Base-by-base conservation (phyloP, 2,329 filamentous ascomycete genomes). In the Beauveria australis region DNA sequence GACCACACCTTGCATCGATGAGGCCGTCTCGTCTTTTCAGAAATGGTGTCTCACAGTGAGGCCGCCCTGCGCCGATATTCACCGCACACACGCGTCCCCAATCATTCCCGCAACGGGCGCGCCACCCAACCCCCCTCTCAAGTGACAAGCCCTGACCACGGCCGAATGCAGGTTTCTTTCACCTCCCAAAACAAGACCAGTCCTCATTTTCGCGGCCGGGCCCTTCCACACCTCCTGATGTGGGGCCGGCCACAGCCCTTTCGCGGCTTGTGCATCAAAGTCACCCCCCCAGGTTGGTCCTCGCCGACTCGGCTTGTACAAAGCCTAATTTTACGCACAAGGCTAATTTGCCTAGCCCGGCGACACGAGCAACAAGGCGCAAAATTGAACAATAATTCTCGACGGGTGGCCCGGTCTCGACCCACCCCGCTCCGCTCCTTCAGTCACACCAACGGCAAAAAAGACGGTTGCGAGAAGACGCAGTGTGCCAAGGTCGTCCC, bases 141-240 rank as follows among this genome's bases (percentile, higher is more conserved):
- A 37, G 12, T 37, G 33, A 37, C 9, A 16, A 46, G 53, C 26
- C 28, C 40, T 55, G 53, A 19, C 53, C 53, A 55, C 24, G 7
- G 9, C 53, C 53, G 54, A 19, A 33, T 26, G 44, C 54, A 48
- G 33, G 6, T 26, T 22, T 52, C 24, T 30, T 26, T 8, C 33
- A n/a, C 10, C 14, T 14, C n/a, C 54, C 43, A 19, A 40, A 46
- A 22, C 30, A 22, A 44, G 10, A 40, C 43, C 37, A 30, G 43
- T 26, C 54, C 28, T 57, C 54, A 57, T 33, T 37, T 24, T 59
- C 56, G 37, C 56, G 56, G 56, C 47, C 47, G 56, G 56, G 47
- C 26, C 47, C 56, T 51, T 41, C 47, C 47, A 59, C 56, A 59
- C 56, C 33, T 51, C 37, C 24, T 26, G 7, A 7, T 51, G 56